These are phyloP conservation scores for Breynia disticha DNA, from an alignment of 441 rosid genomes.

Conservation along the genomic window DNA sequence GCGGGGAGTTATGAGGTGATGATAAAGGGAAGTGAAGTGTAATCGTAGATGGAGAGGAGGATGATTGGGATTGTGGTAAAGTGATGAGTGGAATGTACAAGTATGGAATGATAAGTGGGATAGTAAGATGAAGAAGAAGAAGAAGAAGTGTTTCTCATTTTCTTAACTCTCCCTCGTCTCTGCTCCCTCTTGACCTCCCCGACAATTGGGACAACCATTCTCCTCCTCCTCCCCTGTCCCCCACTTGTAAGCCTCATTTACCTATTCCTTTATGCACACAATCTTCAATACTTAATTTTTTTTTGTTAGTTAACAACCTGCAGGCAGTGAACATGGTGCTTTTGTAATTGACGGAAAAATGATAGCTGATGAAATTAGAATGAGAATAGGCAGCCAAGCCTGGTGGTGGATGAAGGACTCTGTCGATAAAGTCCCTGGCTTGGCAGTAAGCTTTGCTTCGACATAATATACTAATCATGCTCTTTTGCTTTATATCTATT, in stretches of 20 bases:
- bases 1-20: no score
- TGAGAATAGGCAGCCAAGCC: slow-evolving; percentile 48
- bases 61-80: no score
- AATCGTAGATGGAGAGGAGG: no score
- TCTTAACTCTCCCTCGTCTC: slow-evolving; percentile 60
- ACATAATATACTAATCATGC: neutral
- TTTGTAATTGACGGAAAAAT: slow-evolving; percentile 62
- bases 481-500: no score
- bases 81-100: neutral
- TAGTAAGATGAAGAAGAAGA: neutral
- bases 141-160: slow-evolving; percentile 32
- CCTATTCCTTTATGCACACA: neutral
- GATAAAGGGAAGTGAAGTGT: no score
- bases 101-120: neutral
- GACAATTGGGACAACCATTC: slow-evolving; percentile 40
- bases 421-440: slow-evolving; percentile 70
- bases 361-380: slow-evolving; percentile 68
- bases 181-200: slow-evolving; percentile 66
- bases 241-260: neutral
- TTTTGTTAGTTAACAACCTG: neutral
- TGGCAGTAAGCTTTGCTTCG: slow-evolving; percentile 63
- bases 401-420: slow-evolving; percentile 56
- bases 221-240: slow-evolving; percentile 13
- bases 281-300: neutral
- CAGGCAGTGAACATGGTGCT: slow-evolving; percentile 36